Percentiles rank a stretch among this genome's conserved stretches.
phyloP scores from a whole-genome alignment of 306 rosid genomes.

The Cicer pinnatifidum region DNA sequence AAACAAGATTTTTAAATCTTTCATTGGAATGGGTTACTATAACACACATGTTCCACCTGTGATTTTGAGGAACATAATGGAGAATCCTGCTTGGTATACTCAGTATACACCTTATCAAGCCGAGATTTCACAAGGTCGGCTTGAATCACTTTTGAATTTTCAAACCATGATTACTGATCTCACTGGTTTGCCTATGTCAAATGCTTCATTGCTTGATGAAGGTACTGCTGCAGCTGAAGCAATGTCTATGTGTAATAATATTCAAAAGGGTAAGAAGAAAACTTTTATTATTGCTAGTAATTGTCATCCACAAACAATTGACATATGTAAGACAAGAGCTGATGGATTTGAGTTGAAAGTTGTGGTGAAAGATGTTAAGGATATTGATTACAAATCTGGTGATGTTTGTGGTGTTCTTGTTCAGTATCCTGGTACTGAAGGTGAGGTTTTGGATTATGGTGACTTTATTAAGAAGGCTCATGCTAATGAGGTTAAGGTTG shows the following conservation, averaged over 20 bases:
- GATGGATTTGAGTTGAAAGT: constrained; percentile 89
- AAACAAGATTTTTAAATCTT: constrained; percentile 78
- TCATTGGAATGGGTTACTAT: constrained; percentile 93
- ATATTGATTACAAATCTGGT: constrained; percentile 78
- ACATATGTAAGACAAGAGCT: constrained; percentile 86
- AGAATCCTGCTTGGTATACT: constrained; percentile 98
- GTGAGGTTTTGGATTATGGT: constrained; percentile 92
- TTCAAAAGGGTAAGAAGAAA: constrained; percentile 87
- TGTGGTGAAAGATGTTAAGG: constrained; percentile 66
- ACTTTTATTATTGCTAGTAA: constrained; percentile 83
- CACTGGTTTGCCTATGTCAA: constrained; percentile 95
- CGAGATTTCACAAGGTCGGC: constrained; percentile 96
- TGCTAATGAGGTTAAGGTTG: constrained; percentile 94
- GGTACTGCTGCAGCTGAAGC: constrained; percentile 99
- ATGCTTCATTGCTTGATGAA: constrained; percentile 98
- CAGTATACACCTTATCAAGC: constrained; percentile 99
- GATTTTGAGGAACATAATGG: constrained; percentile 94
- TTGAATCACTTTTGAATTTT: constrained; percentile 85
- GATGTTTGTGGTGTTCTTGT: constrained; percentile 98
- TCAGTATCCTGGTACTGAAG: constrained; percentile 99
- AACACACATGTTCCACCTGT: constrained; percentile 93
- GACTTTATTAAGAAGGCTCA: constrained; percentile 94
- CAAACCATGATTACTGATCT: constrained; percentile 91
- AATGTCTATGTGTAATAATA: constrained; percentile 96
- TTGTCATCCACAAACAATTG: constrained; percentile 94